A percentile compares a stretch with the other conserved stretches of the same genome.
phyloP scores from a whole-genome alignment of 2,329 filamentous ascomycete species.

The Cercospora sesami region DNA sequence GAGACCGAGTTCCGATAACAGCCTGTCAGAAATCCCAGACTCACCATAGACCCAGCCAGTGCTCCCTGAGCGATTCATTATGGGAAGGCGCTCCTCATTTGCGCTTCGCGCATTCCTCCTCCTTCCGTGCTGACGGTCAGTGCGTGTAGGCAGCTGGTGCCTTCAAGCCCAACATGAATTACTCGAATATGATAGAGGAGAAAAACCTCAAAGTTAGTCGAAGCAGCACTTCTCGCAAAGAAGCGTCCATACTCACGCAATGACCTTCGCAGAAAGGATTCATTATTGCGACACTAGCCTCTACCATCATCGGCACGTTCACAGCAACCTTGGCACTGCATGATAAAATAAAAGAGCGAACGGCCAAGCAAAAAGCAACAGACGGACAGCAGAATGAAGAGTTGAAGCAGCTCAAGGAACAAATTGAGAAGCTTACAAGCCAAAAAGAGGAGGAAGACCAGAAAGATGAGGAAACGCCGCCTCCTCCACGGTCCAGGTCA shows the following conservation, averaged over 20 bases:
- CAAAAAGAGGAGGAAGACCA: constrained; percentile 28
- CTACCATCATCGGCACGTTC: constrained; percentile 49
- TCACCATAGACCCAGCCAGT: neutral
- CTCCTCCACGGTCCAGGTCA: constrained; percentile 23
- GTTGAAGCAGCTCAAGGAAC: constrained; percentile 29
- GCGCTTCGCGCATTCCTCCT: constrained; percentile 14
- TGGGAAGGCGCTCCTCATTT: constrained; percentile 14
- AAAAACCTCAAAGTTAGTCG: constrained; percentile 44
- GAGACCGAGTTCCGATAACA: constrained; percentile 10
- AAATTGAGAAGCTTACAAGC: constrained; percentile 32
- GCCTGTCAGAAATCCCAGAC: constrained; percentile 13
- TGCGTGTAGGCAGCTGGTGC: constrained; percentile 12
- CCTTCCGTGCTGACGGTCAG: constrained; percentile 12
- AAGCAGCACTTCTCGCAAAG: neutral
- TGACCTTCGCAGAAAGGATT: constrained; percentile 41
- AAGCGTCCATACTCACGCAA: neutral
- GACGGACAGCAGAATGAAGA: constrained; percentile 29
- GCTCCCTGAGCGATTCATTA: constrained; percentile 14
- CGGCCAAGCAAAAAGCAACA: constrained; percentile 32
- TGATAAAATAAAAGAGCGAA: constrained; percentile 41
- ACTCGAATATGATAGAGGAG: constrained; percentile 49
- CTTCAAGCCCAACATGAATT: constrained; percentile 42
- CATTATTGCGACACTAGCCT: constrained; percentile 48
- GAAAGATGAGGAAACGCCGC: constrained; percentile 28
- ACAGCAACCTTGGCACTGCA: constrained; percentile 47